Evolutionary conservation across 2,329 filamentous ascomycete genomes (phyloP), one percentile per base, ranked within the genome.

Genomic region (Remersonia thermophila): DNA sequence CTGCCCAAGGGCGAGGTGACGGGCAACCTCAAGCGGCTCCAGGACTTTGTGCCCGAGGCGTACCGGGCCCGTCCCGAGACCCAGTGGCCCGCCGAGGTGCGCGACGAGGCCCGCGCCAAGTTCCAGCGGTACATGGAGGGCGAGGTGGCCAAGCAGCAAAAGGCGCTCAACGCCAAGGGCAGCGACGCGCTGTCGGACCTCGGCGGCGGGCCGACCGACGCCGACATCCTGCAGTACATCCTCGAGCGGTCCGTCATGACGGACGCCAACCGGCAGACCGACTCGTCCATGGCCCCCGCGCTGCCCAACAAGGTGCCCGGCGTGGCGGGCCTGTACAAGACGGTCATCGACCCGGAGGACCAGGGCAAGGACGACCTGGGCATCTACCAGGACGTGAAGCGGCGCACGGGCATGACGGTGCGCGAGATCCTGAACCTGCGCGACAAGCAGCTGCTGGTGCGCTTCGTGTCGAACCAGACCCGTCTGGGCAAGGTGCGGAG

Each of bases 401-500:
- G 60, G 45, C 57, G 66, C 44, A 75, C 71, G 33, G 71, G 72
- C 46, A 55, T 77, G 56, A 62, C 48, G 13, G 59, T 77, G 38
- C 47, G 52, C 34, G 59, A 77, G 16, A 68, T 79, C 47, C 45
- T 67, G 32, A 47, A 53, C 4, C 55, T 93, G 40, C 66, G 72
- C 39, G 63, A 73, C 45, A 94, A 93, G 69, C 67, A 71, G 32
- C 62, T 98, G 32, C 81, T 93, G 32, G 54, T 55, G 4, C 83
- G 89, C 52, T 60, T 62, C 28, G 91, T 98, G 40, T 67, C 74
- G 46, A 96, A 98, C 62, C 89, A 96, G 69, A 96, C 91, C 15
- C 83, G 89, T 65, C 76, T 98, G 61, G 91, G 91, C 55, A 98
- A 96, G 69, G 80, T 98, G 41, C 70, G 71, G 48, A 83, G 80